Conservation (phyloP, 306 rosid species). For the Cicer yamashitae region DNA sequence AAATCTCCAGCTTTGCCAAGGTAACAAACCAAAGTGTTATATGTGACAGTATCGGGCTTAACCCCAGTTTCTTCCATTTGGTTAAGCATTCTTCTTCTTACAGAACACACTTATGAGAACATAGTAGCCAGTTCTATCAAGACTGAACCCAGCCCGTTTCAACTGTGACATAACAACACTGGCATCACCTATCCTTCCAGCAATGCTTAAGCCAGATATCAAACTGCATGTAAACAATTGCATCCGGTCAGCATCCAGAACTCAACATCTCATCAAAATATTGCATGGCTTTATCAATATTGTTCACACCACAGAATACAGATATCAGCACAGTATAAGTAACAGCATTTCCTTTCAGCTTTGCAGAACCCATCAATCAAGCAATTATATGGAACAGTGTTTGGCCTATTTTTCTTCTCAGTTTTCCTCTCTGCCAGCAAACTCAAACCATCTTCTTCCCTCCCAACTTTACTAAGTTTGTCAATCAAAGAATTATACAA, state of each 20-base stretch:
- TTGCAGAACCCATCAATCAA: slow-evolving; percentile 79
- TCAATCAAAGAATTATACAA: too few species aligned
- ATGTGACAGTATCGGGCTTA: too few species aligned
- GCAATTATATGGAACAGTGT: slow-evolving; percentile 66
- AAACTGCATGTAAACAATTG: slow-evolving; percentile 61
- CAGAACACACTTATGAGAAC: slow-evolving; percentile 74
- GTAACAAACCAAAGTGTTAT: slow-evolving; percentile 48
- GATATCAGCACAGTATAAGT: too few species aligned
- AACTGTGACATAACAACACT: slow-evolving; percentile 59
- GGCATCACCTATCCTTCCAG: slow-evolving; percentile 87
- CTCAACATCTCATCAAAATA: slow-evolving; percentile 64
- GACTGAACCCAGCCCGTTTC: slow-evolving; percentile 71
- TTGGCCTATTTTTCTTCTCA: slow-evolving; percentile 50
- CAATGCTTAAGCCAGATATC: slow-evolving; percentile 74
- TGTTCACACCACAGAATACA: too few species aligned
- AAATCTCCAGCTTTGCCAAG: slow-evolving; percentile 67
- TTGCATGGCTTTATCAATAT: too few species aligned
- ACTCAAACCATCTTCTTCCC: slow-evolving; percentile 72
- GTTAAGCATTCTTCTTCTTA: slow-evolving; percentile 56
- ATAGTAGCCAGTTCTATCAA: slow-evolving; percentile 68
- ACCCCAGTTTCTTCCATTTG: too few species aligned
- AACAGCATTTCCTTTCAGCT: background rate
- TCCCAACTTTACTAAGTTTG: slow-evolving; percentile 65
- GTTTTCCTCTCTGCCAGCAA: slow-evolving; percentile 73
- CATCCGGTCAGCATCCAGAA: slow-evolving; percentile 63